Base-by-base conservation (phyloP, 2,329 filamentous ascomycete species). In the Aspergillus flavus region DNA sequence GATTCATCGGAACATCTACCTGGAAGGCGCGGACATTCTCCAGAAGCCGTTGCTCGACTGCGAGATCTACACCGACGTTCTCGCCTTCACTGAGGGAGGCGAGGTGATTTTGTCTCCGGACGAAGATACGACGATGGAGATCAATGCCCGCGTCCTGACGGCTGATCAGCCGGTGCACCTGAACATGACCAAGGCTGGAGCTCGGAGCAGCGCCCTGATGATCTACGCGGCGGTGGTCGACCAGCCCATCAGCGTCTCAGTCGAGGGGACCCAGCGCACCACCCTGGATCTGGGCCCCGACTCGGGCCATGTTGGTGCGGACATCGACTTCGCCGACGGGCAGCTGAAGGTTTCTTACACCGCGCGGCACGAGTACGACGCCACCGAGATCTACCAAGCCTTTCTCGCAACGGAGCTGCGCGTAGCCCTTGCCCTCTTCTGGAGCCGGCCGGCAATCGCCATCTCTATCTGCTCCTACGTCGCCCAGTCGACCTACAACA, bases 351-450 rank as follows among this genome's bases (percentile, higher is more conserved):
- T 59, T 45, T 19, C 19, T 11, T 59, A 59, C 46, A 41, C 28
- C 45, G 21, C 10, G 10, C 14, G 10, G 43, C 21, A 46, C 43
- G 30, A 16, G 21, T 28, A 28, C 23, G 34, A 52, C 21, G n/a
- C n/a, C 30, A 52, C 21, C 9, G 12, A 21, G 16, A 45, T 36
- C 21, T 59, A 36, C 32, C 28, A 59, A n/a, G 57, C 57, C n/a
- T 52, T 36, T 4, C 52, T 63, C 10, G 50, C 48, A 16, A 63
- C 61, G 9, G 46, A 63, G 30, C 30, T 63, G 28, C 61, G 57
- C 6, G 32, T 63, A n/a, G 61, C 61, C 16, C 50, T 52, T 19
- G 48, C 52, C 28, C 50, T 63, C 6, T 63, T 59, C 61, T 63
- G 61, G 61, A 26, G 21, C 6, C 19, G 30, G 36, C 46, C 61